Evolutionary conservation across 768 basidiomycete genomes (phyloP), one percentile per base, ranked within the genome.

Genomic region (Suillus hirtellus): DNA sequence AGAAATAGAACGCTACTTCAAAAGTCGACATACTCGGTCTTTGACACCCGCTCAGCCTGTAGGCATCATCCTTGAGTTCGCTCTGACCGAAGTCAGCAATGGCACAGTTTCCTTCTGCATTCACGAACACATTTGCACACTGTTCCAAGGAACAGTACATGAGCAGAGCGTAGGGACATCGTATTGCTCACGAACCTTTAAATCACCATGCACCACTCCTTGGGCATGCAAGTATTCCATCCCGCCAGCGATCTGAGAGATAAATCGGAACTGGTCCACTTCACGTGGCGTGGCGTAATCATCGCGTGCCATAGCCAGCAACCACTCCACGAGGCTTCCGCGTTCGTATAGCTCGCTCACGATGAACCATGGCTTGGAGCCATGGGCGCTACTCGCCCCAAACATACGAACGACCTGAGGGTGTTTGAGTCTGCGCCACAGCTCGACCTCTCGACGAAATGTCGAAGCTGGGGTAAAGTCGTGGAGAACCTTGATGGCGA

Each of bases 51-150:
- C 84, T 89, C 2, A 89, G 77, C 40, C 84, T 80, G 67, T 81
- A 87, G 4, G 85, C 86, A 71, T 93, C 90, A 12, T 81, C 84
- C 75, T 88, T 90, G 78, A 93, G 86, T 73, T 90, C 88, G 67
- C 86, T 89, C 72, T 93, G 89, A 0, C 90, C 92, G 71, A 95
- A 95, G 71, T 93, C 92, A 35, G 90, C 86, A 49, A 95, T 86
- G 47, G 93, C 80, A 64, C 92, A 93, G 59, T 78, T 82, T 1
- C 82, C 79, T 2, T 80, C 73, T 65, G 90, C 85, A 66, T 89
- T 85, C 17, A 95, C 85, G 2, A 95, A 83, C 17, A 94, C 84
- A 69, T 95, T 95, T 2, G 88, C 81, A 2, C 84, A 89, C 89
- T 85, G 47, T 24, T 46, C 21, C 11, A 19, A 35, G 27, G 27